Conservation (phyloP, 768 basidiomycete species). For the Mycena kentingensis region DNA sequence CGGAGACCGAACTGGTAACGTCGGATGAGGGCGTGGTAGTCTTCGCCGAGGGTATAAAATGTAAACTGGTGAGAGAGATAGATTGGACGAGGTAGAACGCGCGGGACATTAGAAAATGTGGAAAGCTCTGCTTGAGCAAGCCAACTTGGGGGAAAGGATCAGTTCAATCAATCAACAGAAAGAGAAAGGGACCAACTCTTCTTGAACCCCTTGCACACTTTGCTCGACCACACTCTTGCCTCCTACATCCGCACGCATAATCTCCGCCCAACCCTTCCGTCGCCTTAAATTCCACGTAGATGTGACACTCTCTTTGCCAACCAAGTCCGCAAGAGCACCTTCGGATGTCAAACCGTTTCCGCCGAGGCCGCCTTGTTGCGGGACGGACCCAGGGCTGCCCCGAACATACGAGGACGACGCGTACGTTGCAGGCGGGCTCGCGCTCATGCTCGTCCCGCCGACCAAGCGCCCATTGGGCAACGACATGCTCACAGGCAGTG, state of each 20-base stretch:
- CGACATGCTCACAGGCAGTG: conserved; percentile 49
- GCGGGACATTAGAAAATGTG: conserved; percentile 60
- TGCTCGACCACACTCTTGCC: conserved; percentile 3
- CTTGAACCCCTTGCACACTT: conserved; percentile 19
- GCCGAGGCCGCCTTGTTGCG: background rate
- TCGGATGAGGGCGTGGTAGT: conserved; percentile 79
- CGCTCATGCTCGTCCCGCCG: conserved; percentile 35
- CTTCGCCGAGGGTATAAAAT: conserved; percentile 73
- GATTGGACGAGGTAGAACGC: conserved; percentile 69
- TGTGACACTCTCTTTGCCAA: conserved; percentile 42
- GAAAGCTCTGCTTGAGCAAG: conserved; percentile 83
- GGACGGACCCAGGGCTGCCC: conserved; percentile 29
- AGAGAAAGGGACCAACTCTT: conserved; percentile 36
- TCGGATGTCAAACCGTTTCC: background rate
- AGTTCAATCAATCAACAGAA: conserved; percentile 3
- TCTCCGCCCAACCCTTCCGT: conserved; percentile 53
- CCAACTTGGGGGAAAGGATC: conserved; percentile 44
- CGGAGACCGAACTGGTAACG: conserved; percentile 60
- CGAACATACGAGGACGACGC: conserved; percentile 47
- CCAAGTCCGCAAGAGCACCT: conserved; percentile 33
- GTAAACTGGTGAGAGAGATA: conserved; percentile 87
- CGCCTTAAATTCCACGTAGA: conserved; percentile 69
- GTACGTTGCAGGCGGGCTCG: conserved; percentile 64
- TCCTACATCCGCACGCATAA: conserved; percentile 38
- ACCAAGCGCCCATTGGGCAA: conserved; percentile 52